Evolutionary conservation across 192 early-diverging fungal genomes (phyloP), one percentile per base, ranked within the genome.

Genomic region (Coemansia sp.): DNA sequence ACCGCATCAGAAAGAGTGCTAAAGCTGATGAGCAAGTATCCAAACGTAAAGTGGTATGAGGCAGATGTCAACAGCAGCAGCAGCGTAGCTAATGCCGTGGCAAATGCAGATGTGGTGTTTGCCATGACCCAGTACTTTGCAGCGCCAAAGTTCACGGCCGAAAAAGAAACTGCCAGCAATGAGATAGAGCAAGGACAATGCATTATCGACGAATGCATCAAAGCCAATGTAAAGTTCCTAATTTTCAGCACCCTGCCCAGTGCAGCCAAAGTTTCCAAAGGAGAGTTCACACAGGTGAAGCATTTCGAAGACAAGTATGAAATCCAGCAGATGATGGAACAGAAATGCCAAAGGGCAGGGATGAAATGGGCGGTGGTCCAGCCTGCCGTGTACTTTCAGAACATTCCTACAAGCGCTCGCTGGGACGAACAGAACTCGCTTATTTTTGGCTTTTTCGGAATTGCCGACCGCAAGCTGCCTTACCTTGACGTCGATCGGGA

Each of bases 171-270:
- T 8, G 36, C 8, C 21, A 42, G 16, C 19, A 20, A 49, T 7
- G 49, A 43, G 13, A 28, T 47, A n/a, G 39, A 43, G 6, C 51
- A 67, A 46, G 53, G 41, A 28, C 16, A 54, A 30, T 33, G 45
- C 16, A 53, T 67, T 8, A 43, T 67, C 30, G 57, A 67, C 15
- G 36, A 56, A 11, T 59, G 64, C 20, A 46, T 59, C 6, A 15
- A 18, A 3, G 45, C 53, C 5, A 26, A 37, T 14, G 53, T 67
- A 0, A 20, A 33, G 2, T 55, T 50, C 19, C 5, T 67, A 1
- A 40, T 67, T 18, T 60, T 67, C 21, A 67, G 65, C 57, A 60
- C 65, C 1, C 13, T 55, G 20, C 57, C 57, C 2, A 67, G 65
- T 16, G 51, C 65, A 16, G 28, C 18, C 3, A 46, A 55, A 4